A percentile compares a stretch with the other conserved stretches of the same genome.
phyloP scores from a whole-genome alignment of 2,329 filamentous ascomycete genomes.

The Ceratocystis smalleyi region DNA sequence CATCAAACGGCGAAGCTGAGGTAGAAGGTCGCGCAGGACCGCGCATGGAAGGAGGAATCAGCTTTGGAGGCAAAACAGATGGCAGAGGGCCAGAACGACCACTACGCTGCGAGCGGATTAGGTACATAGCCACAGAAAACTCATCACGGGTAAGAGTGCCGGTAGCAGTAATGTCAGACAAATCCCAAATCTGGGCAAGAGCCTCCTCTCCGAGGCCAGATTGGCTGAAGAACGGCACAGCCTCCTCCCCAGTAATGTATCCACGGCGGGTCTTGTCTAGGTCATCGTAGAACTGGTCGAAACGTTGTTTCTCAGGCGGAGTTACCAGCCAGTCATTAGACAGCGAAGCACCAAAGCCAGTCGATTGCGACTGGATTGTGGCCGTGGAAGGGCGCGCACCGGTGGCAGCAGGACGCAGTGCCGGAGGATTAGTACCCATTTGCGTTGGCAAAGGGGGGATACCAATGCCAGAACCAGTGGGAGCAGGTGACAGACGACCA shows the following conservation, averaged over 20 bases:
- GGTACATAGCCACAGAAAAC: constrained; percentile 93
- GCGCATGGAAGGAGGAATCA: constrained; percentile 79
- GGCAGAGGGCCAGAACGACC: constrained; percentile 55
- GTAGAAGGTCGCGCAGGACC: constrained; percentile 38
- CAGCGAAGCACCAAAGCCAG: constrained; percentile 23
- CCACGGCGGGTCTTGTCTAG: constrained; percentile 71
- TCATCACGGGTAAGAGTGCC: constrained; percentile 76
- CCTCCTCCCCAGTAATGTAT: constrained; percentile 83
- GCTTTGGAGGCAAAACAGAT: constrained; percentile 57
- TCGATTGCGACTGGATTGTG: constrained; percentile 27
- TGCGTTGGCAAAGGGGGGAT: constrained; percentile 51
- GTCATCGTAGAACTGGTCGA: constrained; percentile 70
- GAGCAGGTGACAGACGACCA: constrained; percentile 43
- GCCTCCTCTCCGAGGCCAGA: constrained; percentile 78
- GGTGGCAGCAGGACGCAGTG: constrained; percentile 33
- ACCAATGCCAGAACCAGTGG: constrained; percentile 25
- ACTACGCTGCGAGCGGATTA: constrained; percentile 78
- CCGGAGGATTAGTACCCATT: constrained; percentile 53
- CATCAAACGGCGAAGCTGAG: constrained; percentile 36
- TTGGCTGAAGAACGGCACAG: constrained; percentile 84
- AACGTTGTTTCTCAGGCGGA: constrained; percentile 69
- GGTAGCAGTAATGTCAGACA: constrained; percentile 83
- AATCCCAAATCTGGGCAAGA: constrained; percentile 90
- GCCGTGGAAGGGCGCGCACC: constrained; percentile 33
- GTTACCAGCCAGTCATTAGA: constrained; percentile 62